Evolutionary conservation across 78 protist species (phyloP), one percentile per base, ranked within the genome.

Genomic region (Thecamonas trahens): DNA sequence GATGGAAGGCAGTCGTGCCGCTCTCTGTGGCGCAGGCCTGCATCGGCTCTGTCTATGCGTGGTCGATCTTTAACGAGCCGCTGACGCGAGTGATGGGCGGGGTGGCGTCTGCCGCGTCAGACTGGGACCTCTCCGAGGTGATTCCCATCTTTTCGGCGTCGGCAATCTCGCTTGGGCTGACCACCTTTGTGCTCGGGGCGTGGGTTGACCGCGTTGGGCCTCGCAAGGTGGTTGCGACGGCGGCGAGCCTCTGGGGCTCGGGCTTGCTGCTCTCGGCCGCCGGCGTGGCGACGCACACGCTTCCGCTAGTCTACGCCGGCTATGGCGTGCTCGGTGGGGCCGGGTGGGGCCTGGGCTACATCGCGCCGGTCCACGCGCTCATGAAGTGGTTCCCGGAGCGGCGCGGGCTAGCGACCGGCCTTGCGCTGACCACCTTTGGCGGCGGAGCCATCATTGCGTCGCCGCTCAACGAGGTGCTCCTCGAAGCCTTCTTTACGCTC

Each of bases 1-100:
- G n/a, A n/a, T n/a, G n/a, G n/a, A n/a, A n/a, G n/a, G n/a, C n/a
- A n/a, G n/a, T n/a, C n/a, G n/a, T n/a, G n/a, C n/a, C n/a, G n/a
- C n/a, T n/a, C n/a, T n/a, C n/a, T n/a, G n/a, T 49, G 29, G 24
- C 18, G 13, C 76, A 71, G 28, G 24, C 58, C 35, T 35, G 40
- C 39, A 28, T 71, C 54, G 76, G 77, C 20, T 29, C 37, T 31
- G 58, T 72, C 37, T 72, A 72, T 34, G 65, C 67, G 35, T 60
- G 58, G 45, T 14, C 38, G 59, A 42, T 72, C 32, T 57, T 53
- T 37, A 60, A 58, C 54, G 22, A 28, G 13, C 20, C 17, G 4
- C 57, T 72, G 29, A 29, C 58, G 1, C 65, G 65, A 26, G 13
- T 20, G 11, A 5, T 38, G 22, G 62, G 76, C 13, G 65, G 32